phyloP scores from a whole-genome alignment of 306 rosid species.

The Vigna radiata region DNA sequence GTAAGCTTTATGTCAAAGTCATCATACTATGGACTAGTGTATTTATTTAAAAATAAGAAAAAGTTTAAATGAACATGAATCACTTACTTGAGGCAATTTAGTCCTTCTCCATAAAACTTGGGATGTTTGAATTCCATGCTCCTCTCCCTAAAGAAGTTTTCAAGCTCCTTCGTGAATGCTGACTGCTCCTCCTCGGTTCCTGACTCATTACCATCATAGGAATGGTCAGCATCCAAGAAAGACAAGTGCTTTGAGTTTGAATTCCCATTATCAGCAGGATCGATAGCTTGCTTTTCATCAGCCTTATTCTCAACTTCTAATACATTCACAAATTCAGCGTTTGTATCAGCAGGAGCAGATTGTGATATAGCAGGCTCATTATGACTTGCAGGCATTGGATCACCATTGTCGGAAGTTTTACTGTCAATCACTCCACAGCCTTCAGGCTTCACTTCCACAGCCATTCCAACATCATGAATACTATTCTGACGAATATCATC shows the following conservation, averaged over 20 bases:
- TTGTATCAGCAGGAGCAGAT: conserved; percentile 51
- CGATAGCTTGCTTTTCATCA: conserved; percentile 56
- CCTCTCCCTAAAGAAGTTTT: conserved; percentile 86
- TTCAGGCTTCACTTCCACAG: conserved; percentile 57
- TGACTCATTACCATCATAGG: conserved; percentile 79
- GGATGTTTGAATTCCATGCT: conserved; percentile 94
- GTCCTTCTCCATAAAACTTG: conserved; percentile 94
- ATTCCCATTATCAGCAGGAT: conserved; percentile 62
- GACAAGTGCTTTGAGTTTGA: conserved; percentile 53
- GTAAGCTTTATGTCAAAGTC: conserved; percentile 47
- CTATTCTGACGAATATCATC: conserved; percentile 31
- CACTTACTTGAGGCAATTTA: conserved; percentile 96
- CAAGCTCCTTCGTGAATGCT: conserved; percentile 87
- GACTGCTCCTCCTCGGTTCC: conserved; percentile 95
- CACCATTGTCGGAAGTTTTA: conserved; percentile 45
- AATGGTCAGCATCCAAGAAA: conserved; percentile 66
- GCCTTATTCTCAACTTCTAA: conserved; percentile 51
- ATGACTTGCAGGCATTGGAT: conserved; percentile 39
- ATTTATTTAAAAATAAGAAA: conserved; percentile 15
- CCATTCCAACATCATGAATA: conserved; percentile 41
- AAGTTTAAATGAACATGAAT: conserved; percentile 30
- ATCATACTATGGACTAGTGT: conserved; percentile 31
- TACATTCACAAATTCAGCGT: conserved; percentile 48
- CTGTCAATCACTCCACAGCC: conserved; percentile 49
- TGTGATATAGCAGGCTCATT: conserved; percentile 42